Percentiles rank a stretch among this genome's conserved stretches.
These are phyloP conservation scores for Sporothrix pallida DNA, from an alignment of 2,329 filamentous ascomycete species.

Conservation along the genomic window DNA sequence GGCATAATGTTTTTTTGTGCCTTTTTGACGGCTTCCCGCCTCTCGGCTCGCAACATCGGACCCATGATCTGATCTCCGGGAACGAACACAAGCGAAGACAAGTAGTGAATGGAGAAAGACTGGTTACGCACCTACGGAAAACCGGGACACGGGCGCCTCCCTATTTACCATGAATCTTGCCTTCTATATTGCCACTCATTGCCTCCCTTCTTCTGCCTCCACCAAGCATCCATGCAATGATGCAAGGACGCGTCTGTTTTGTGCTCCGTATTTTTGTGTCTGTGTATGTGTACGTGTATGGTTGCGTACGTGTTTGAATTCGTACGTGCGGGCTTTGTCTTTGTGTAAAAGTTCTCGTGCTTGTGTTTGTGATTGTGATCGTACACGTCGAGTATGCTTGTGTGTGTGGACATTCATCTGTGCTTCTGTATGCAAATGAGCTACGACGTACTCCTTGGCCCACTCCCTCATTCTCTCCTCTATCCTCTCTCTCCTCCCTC, in stretches of 20 bases:
- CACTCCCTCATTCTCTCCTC: no score
- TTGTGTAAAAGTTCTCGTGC: neutral
- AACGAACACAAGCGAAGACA: neutral
- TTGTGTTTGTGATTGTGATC: neutral
- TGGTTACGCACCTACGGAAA: neutral
- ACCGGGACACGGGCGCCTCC: neutral
- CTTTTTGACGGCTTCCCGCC: no score
- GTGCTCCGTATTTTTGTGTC: neutral
- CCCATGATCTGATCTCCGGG: neutral
- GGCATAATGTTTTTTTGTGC: no score
- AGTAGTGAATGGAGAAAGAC: neutral
- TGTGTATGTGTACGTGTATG: neutral
- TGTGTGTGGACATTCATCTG: neutral
- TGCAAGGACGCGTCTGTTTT: conserved; percentile 22
- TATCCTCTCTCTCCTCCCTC: no score
- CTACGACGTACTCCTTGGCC: no score
- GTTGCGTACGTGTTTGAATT: neutral
- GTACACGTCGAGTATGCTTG: neutral
- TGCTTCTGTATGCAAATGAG: neutral
- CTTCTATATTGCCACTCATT: neutral
- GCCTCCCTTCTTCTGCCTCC: neutral
- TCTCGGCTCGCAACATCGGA: neutral
- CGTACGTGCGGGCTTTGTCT: neutral
- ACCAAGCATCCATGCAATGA: conserved; percentile 26
- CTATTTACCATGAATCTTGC: neutral